Evolutionary conservation across 139 green algal genomes (phyloP), one percentile per base, ranked within the genome.

Genomic region (Picochlorum sp.): DNA sequence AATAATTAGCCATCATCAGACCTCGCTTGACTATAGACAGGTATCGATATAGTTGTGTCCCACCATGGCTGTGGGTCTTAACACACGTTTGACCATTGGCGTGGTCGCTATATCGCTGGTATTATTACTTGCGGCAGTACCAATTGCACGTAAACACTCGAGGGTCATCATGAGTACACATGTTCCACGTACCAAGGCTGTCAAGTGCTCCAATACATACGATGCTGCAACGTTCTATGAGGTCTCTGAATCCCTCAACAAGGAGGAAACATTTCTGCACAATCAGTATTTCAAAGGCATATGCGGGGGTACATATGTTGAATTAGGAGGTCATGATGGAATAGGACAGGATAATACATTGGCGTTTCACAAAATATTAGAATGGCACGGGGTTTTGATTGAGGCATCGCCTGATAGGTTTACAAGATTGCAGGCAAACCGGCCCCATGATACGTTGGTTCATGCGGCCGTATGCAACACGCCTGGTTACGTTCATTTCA

Each of bases 201-300:
- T 30, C 28, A 30, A 30, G 28, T 30, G 28, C 28, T 30, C 28
- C 0, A 30, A 2, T 6, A 3, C 28, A 30, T 51, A 51, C 31
- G 24, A 49, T 38, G n/a, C 16, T 70, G 18, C 58, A 55, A 61
- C 50, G 55, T 45, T 73, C 38, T 34, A 73, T 23, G 59, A 64
- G 20, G 61, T 63, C 2, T 20, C 45, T 2, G 4, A 15, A 20
- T 51, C 45, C 26, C 34, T 38, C 51, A 58, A 21, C 28, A 38
- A 45, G 28, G 18, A 30, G 6, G 58, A 52, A 65, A 20, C 58
- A 18, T 26, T 57, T 57, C 56, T 26, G 2, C 21, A 52, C 24
- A 57, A 52, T 65, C 14, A 51, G 3, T 51, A 51, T 18, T 51
- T 51, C 45, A 51, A 51, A 18, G 45, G 45, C 0, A 18, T 51